Evolutionary conservation across 768 basidiomycete genomes (phyloP).

Genomic region (Tricholoma bakamatsutake): DNA sequence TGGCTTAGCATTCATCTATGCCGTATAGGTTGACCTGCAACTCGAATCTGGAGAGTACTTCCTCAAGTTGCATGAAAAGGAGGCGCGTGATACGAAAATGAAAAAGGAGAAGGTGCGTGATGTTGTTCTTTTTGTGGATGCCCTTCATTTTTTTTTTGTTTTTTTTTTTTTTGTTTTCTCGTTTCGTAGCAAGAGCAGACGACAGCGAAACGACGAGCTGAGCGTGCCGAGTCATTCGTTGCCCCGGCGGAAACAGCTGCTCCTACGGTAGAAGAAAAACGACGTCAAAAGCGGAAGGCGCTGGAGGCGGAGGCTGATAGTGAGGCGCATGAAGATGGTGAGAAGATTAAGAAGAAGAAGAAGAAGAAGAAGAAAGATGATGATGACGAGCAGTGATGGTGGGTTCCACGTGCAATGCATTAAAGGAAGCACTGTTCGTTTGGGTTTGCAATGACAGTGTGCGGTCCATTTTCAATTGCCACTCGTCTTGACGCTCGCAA

Average conservation of each 20-base stretch:
- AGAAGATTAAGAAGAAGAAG: not conserved
- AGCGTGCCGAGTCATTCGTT: conserved; percentile 83
- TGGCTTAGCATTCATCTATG: not conserved
- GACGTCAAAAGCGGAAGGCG: conserved; percentile 44
- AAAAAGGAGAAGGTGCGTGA: conserved; percentile 67
- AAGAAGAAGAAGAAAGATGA: not conserved
- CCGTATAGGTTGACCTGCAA: conserved; percentile 75
- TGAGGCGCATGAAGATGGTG: conserved; percentile 7
- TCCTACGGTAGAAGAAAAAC: conserved; percentile 74
- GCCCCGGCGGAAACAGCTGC: conserved; percentile 78
- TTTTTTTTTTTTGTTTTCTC: not conserved
- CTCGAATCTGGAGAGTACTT: conserved; percentile 98
- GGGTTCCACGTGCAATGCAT: not conserved
- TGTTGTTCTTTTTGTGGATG: not conserved
- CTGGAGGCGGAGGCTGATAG: conserved; percentile 37
- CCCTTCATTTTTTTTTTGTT: not conserved
- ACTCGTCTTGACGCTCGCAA: too few relatives aligned
- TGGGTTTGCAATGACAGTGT: too few relatives aligned
- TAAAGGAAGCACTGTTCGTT: too few relatives aligned
- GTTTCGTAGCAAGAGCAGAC: conserved; percentile 68
- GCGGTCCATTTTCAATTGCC: too few relatives aligned
- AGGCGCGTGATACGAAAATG: conserved; percentile 61
- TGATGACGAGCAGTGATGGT: not conserved
- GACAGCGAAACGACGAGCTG: conserved; percentile 62
- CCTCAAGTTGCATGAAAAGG: conserved; percentile 87